Evolutionary conservation across 805 yeast species (phyloP), one percentile per base, ranked within the genome.

Genomic region (Candida anglica): DNA sequence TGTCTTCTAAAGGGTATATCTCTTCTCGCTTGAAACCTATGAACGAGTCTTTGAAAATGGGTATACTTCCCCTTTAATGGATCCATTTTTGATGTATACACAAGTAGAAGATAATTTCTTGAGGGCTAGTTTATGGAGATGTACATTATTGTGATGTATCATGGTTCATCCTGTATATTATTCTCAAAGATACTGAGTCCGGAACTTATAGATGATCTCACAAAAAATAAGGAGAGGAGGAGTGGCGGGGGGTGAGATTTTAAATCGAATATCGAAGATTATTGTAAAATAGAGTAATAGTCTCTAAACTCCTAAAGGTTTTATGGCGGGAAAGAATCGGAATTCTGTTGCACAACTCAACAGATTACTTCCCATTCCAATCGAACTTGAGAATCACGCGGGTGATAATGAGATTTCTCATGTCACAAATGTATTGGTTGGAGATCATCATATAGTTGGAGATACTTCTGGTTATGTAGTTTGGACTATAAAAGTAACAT

Each of bases 1-100:
- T 68, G 71, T 35, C 69, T 70, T 26, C 94, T 69, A 53, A 84
- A 78, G 0, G 95, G 95, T 3, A 85, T 68, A 28, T 65, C 71
- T 28, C 80, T 58, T 4, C 82, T 55, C 0, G 88, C 70, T 46
- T 71, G 73, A 77, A 80, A 85, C 44, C 65, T 63, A 55, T 74
- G 72, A 35, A 69, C 61, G 0, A 75, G 37, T 30, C 73, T 72
- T 50, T 67, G 74, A 63, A 71, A 65, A 4, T 66, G 52, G 1
- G 82, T 65, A 27, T 78, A 66, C 37, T 75, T 66, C 15, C 59
- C 61, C 19, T 60, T 60, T 27, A 79, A 50, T 15, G 70, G 73
- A 38, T 76, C 79, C 77, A 75, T 74, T 15, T 26, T 33, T 14
- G 7, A n/a, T n/a, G n/a, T n/a, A n/a, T n/a, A n/a, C n/a, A n/a